Percentiles rank a stretch among this genome's conserved stretches.
These are phyloP conservation scores for Lachnellula willkommii DNA, from an alignment of 2,329 filamentous ascomycete genomes.

Conservation along the genomic window DNA sequence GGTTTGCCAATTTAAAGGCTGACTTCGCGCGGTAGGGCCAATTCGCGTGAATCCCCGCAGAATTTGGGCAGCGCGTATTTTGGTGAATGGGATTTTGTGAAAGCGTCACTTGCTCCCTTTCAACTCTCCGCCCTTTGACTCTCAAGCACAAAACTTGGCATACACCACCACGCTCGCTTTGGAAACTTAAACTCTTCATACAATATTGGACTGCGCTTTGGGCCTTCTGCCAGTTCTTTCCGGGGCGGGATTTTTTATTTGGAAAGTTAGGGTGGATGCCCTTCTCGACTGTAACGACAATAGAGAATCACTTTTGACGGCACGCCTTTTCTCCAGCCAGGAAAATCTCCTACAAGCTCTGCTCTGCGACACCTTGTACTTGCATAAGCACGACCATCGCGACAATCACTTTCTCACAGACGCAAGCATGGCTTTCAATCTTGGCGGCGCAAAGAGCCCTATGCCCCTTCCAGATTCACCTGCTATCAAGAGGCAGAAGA, in stretches of 20 bases:
- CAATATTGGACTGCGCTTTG: neutral
- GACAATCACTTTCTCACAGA: neutral
- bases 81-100: neutral
- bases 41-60: neutral
- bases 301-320: neutral
- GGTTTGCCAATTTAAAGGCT: neutral
- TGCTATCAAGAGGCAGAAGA: slow-evolving; percentile 31
- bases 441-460: neutral
- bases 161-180: neutral
- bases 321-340: neutral
- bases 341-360: neutral
- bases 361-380: neutral
- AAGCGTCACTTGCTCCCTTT: too few relatives aligned
- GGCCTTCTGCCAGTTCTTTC: too few relatives aligned
- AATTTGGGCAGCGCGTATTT: neutral
- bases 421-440: slow-evolving; percentile 20
- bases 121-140: too few relatives aligned
- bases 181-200: neutral
- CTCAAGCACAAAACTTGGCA: neutral
- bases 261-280: neutral
- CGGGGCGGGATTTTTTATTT: neutral
- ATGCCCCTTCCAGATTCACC: slow-evolving; percentile 21
- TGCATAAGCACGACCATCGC: too few relatives aligned
- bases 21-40: neutral
- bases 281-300: neutral